Evolutionary conservation across 2,329 filamentous ascomycete genomes (phyloP), one percentile per base, ranked within the genome.

Genomic region (Stemphylium lycopersici): DNA sequence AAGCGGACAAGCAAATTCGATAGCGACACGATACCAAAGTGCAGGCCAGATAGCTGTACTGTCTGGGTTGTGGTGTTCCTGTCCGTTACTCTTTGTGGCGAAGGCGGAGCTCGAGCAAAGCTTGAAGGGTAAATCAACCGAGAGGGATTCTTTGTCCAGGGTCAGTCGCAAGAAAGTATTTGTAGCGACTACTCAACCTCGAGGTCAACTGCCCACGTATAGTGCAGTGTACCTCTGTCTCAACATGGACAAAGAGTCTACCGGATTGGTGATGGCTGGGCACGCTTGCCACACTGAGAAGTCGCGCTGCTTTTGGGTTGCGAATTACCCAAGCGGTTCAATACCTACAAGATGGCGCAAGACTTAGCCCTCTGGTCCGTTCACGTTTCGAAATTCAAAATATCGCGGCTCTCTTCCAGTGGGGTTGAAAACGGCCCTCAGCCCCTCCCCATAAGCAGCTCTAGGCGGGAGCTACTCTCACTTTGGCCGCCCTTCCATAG

Each of bases 221-320:
- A 63, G 48, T 66, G 59, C 62, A 68, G 66, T 61, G 63, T 61
- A 67, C 59, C 55, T 65, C 62, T 60, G 68, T 61, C 72, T 74
- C 68, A 74, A 70, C 66, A 71, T 71, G 72, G 73, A 76, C 73
- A 76, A 76, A 74, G 72, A 70, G 63, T 60, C 63, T 58, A 62
- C 71, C 70, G 72, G 69, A 74, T 74, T 60, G 66, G 72, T 73
- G 59, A 62, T 66, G 62, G 65, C 58, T 63, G 68, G 61, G 59
- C 57, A 59, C 65, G 59, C 63, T 69, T 70, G 63, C 70, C 68
- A 68, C 68, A 55, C 62, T 67, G 56, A 50, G 65, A 61, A 66
- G 45, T 55, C 53, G 50, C 59, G 68, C 71, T 73, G 72, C 62
- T 75, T 76, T 72, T 70, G 68, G 62, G 47, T 44, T 59, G 51